Conservation (phyloP, 1,139 yeast species). For the Saccharomyces uvarum region DNA sequence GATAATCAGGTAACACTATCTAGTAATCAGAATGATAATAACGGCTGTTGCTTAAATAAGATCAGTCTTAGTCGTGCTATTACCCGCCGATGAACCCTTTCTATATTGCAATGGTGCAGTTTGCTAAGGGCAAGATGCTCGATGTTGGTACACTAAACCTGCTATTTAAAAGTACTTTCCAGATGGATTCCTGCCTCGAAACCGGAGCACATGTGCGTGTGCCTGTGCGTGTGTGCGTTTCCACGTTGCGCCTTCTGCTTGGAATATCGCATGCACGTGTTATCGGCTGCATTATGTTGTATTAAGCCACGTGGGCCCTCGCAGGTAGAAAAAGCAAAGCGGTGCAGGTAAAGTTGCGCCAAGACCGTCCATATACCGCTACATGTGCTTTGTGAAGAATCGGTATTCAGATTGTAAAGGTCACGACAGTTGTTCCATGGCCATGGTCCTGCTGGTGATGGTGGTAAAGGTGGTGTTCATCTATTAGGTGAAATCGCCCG, state of each 20-base stretch:
- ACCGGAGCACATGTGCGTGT: not conserved
- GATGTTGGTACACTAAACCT: not conserved
- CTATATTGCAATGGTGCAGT: not conserved
- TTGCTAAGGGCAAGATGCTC: not conserved
- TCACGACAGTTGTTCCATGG: not conserved
- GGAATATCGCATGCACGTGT: not conserved
- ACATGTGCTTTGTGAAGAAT: not conserved
- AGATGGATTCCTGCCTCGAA: not conserved
- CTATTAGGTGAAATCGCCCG: not conserved
- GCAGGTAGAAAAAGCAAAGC: not conserved
- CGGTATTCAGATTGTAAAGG: not conserved
- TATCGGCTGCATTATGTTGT: not conserved
- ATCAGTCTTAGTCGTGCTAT: not conserved
- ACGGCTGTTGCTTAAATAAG: not conserved
- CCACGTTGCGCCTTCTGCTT: not conserved
- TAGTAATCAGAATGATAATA: not conserved
- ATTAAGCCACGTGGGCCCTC: slow-evolving; percentile 1
- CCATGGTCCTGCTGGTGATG: not conserved
- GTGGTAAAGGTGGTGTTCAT: not conserved
- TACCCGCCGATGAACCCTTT: not conserved
- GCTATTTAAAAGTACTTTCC: not conserved
- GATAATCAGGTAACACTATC: not conserved
- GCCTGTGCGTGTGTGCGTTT: not conserved
- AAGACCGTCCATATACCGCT: not conserved
- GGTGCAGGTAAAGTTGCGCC: not conserved